These are phyloP conservation scores for Straminergon stramineum DNA, from an alignment of 225 moss, liverwort and hornwort genomes.

Conservation along the genomic window DNA sequence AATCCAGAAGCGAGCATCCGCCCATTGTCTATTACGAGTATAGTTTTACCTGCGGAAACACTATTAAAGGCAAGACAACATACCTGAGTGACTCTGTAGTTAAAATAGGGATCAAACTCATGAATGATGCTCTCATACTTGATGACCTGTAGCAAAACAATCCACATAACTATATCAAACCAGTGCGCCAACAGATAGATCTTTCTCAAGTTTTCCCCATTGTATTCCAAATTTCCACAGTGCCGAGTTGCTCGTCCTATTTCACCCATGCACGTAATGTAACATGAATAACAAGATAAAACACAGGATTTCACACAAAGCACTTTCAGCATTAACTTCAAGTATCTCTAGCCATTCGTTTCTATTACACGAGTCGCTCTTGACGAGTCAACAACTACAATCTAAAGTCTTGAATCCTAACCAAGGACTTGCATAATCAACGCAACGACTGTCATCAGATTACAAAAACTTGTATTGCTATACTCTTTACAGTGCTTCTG, in stretches of 20 bases:
- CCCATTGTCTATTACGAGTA: neutral
- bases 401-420: neutral
- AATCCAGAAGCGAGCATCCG: neutral
- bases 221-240: neutral
- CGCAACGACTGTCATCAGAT: neutral
- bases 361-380: neutral
- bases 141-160: constrained; percentile 65
- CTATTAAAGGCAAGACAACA: neutral
- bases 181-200: neutral
- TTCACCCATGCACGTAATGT: neutral
- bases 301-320: neutral
- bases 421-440: neutral
- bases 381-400: neutral
- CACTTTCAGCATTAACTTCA: neutral
- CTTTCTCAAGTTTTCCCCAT: neutral
- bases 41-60: neutral
- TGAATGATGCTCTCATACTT: constrained; percentile 99
- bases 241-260: neutral
- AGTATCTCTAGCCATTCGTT: neutral
- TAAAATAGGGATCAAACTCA: constrained; percentile 99
- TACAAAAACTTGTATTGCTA: neutral
- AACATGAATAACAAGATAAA: neutral
- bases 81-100: constrained; percentile 99
- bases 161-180: neutral
- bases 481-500: neutral